Percentiles rank a stretch among this genome's conserved stretches.
These are phyloP conservation scores for Aspergillus sp. DNA, from an alignment of 2,329 filamentous ascomycete species.

Conservation along the genomic window DNA sequence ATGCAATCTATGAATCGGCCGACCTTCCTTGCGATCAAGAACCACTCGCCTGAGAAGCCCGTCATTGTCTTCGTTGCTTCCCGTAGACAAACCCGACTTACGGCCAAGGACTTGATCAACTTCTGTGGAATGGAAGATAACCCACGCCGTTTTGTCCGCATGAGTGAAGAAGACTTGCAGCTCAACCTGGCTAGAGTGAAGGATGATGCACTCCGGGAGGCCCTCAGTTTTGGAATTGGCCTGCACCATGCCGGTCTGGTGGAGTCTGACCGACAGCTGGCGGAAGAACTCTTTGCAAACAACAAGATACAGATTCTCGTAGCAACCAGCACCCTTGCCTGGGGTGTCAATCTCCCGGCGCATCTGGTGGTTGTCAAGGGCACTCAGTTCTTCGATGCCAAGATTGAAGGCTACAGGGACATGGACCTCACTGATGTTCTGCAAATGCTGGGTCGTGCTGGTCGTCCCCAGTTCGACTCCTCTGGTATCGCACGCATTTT, in stretches of 20 bases:
- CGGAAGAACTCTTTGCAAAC: slow-evolving; percentile 92
- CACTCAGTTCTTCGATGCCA: slow-evolving; percentile 96
- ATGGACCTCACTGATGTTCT: slow-evolving; percentile 98
- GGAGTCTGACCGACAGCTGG: slow-evolving; percentile 85
- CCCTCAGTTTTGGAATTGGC: slow-evolving; percentile 95
- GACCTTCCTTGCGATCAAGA: slow-evolving; percentile 94
- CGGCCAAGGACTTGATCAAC: slow-evolving; percentile 94
- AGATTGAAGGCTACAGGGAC: slow-evolving; percentile 95
- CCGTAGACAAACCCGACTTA: slow-evolving; percentile 87
- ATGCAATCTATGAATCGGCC: slow-evolving; percentile 99
- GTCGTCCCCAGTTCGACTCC: slow-evolving; percentile 92
- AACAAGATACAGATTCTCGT: slow-evolving; percentile 98
- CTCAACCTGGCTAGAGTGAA: slow-evolving; percentile 86
- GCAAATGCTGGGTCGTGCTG: slow-evolving; percentile 95
- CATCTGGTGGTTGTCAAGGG: slow-evolving; percentile 97
- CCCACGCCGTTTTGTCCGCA: slow-evolving; percentile 84
- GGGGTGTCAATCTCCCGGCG: slow-evolving; percentile 96
- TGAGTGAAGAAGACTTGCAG: slow-evolving; percentile 92
- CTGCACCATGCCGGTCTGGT: slow-evolving; percentile 96
- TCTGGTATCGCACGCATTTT: slow-evolving; percentile 97
- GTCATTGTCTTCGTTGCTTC: slow-evolving; percentile 99
- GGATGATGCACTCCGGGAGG: slow-evolving; percentile 87
- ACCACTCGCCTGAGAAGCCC: slow-evolving; percentile 91
- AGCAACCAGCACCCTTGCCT: slow-evolving; percentile 92
- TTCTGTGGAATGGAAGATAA: slow-evolving; percentile 99